Percentiles rank a stretch among this genome's conserved stretches.
phyloP scores from a whole-genome alignment of 495 filamentous ascomycete genomes.

The Usnea hakonensis region DNA sequence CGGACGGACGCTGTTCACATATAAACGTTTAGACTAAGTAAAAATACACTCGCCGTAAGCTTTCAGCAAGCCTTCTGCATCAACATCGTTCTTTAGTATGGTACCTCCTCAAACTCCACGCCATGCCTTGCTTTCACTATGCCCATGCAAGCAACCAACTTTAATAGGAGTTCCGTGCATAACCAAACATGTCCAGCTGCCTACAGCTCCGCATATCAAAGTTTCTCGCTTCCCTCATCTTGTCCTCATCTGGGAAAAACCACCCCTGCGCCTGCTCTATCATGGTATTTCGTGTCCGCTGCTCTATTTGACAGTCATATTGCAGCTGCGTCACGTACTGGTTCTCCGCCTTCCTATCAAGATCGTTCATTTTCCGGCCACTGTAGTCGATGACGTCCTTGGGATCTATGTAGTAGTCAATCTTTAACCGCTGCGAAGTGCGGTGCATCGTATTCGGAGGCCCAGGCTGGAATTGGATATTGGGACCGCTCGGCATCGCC shows the following conservation, averaged over 20 bases:
- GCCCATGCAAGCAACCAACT: neutral
- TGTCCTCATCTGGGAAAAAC: slow-evolving; percentile 72
- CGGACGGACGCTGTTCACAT: neutral
- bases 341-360: slow-evolving; percentile 71
- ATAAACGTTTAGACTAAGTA: neutral
- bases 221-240: slow-evolving; percentile 58
- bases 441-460: slow-evolving; percentile 66
- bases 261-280: slow-evolving; percentile 79
- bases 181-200: slow-evolving; percentile 40
- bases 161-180: slow-evolving; percentile 19
- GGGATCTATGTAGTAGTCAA: slow-evolving; percentile 82
- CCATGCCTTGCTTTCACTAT: slow-evolving; percentile 12
- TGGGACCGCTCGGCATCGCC: slow-evolving; percentile 52
- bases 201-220: slow-evolving; percentile 54
- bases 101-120: slow-evolving; percentile 10
- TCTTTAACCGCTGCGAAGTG: slow-evolving; percentile 57
- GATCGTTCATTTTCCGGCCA: slow-evolving; percentile 53
- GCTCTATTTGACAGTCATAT: slow-evolving; percentile 65
- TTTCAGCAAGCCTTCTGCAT: neutral
- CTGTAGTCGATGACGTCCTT: slow-evolving; percentile 63
- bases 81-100: neutral
- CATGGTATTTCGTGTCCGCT: slow-evolving; percentile 51
- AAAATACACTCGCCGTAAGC: neutral
- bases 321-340: slow-evolving; percentile 58
- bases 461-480: slow-evolving; percentile 55